A percentile compares a stretch with the other conserved stretches of the same genome.
These are phyloP conservation scores for Naematelia encephala DNA, from an alignment of 768 basidiomycete genomes.

Conservation along the genomic window DNA sequence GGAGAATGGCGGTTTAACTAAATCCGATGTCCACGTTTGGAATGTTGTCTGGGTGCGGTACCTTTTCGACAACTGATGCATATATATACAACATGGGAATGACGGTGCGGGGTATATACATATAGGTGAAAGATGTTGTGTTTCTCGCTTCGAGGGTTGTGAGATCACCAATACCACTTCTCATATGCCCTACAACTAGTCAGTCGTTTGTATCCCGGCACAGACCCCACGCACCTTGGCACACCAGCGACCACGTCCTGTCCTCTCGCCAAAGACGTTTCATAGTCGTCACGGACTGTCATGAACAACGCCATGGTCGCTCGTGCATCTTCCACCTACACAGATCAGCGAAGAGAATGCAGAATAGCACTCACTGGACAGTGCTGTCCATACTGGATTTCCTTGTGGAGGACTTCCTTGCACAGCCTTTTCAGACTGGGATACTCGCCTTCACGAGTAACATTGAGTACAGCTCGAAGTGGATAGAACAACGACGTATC, in stretches of 20 bases:
- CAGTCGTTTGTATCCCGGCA: not conserved
- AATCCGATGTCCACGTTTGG: too few relatives aligned
- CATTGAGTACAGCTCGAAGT: slow-evolving; percentile 26
- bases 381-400: slow-evolving; percentile 69
- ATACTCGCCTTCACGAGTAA: slow-evolving; percentile 56
- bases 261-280: slow-evolving; percentile 20
- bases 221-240: slow-evolving; percentile 17
- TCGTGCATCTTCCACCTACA: slow-evolving; percentile 80
- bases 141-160: not conserved
- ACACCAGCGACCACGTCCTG: slow-evolving; percentile 35
- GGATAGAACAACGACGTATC: slow-evolving; percentile 47
- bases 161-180: slow-evolving; percentile 20
- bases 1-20: too few relatives aligned
- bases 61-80: too few relatives aligned
- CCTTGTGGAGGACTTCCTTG: slow-evolving; percentile 66
- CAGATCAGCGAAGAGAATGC: not conserved
- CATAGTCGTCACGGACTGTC: slow-evolving; percentile 35
- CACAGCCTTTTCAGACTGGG: slow-evolving; percentile 76
- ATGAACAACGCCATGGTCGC: slow-evolving; percentile 85
- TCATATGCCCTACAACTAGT: slow-evolving; percentile 11
- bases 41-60: too few relatives aligned
- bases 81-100: not conserved
- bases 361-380: slow-evolving; percentile 55
- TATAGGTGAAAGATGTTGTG: not conserved
- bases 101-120: not conserved